Evolutionary conservation across 768 basidiomycete genomes (phyloP), one percentile per base, ranked within the genome.

Genomic region (Austroboletus eburneus): DNA sequence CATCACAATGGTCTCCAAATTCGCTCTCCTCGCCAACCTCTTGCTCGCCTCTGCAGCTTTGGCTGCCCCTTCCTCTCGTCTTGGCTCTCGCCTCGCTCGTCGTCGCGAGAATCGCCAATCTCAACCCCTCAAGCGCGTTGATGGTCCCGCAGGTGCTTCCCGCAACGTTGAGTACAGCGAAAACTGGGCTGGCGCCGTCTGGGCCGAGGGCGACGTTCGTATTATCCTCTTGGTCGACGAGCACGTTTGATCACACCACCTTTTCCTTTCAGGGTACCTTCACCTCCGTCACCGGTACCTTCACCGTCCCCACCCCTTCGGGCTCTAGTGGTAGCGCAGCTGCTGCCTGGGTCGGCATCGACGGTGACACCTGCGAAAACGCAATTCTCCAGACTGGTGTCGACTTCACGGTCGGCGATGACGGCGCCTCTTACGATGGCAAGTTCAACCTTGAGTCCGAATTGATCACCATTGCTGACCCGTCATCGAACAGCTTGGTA

Each of bases 291-390:
- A 50, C 57, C 27, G 54, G 46, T 45, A 54, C 54, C 33, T 51
- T 62, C 24, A 61, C 54, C 13, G 46, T 48, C n/a, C 59, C 59
- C 16, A 39, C 43, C 17, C 54, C 46, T 14, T 37, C 42, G 1
- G 57, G 59, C 7, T 42, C 3, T 1, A 33, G 4, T 1, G 49
- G 48, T 8, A n/a, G 34, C 29, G 51, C 49, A 24, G 51, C 57
- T 20, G 45, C 49, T 42, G 57, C 57, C 23, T 61, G 59, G 57
- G 54, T 61, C 24, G 59, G 59, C 24, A 58, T 61, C n/a, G 59
- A 61, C 7, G 52, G 56, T 44, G 49, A 55, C 13, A 14, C 9
- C 27, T 27, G 27, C 12, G 27, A 12, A n/a, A n/a, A n/a, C n/a
- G n/a, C n/a, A n/a, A n/a, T n/a, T n/a, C n/a, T n/a, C n/a, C n/a